A percentile compares a stretch with the other conserved stretches of the same genome.
These are phyloP conservation scores for Funneliformis mosseae DNA, from an alignment of 192 early-diverging fungal genomes.

Conservation along the genomic window DNA sequence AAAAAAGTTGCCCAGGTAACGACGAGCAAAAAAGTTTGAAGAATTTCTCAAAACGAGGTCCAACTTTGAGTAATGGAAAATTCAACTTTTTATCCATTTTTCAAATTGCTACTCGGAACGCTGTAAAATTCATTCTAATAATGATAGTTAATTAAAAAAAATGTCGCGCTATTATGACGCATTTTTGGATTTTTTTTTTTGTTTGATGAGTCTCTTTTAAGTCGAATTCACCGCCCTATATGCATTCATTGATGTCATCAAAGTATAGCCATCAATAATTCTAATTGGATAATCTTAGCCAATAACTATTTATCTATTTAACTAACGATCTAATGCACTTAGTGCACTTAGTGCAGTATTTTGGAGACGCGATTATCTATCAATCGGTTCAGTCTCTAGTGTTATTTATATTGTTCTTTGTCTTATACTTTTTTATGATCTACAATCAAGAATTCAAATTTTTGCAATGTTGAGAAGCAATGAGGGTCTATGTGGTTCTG, in stretches of 20 bases:
- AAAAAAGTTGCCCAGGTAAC: no score
- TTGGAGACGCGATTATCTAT: slow-evolving; percentile 11
- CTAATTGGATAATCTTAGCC: slow-evolving; percentile 5
- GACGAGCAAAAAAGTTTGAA: no score
- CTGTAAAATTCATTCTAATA: no score
- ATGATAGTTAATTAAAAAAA: no score
- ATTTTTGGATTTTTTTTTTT: background rate
- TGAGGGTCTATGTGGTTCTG: slow-evolving; percentile 12
- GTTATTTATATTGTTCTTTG: background rate
- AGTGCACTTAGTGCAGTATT: slow-evolving; percentile 6
- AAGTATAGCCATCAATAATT: background rate
- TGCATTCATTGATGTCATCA: background rate
- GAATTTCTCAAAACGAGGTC: no score
- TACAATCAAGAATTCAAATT: background rate
- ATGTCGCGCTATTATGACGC: no score
- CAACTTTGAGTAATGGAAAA: no score
- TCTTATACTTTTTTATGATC: background rate
- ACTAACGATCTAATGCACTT: background rate
- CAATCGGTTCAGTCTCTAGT: background rate
- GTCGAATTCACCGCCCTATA: background rate
- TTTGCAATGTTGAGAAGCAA: slow-evolving; percentile 13
- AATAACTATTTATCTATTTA: background rate
- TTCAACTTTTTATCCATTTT: no score
- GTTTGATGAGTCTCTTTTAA: no score
- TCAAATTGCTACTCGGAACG: no score